phyloP scores from a whole-genome alignment of 2,329 filamentous ascomycete species.

The Alternaria ventricosa region DNA sequence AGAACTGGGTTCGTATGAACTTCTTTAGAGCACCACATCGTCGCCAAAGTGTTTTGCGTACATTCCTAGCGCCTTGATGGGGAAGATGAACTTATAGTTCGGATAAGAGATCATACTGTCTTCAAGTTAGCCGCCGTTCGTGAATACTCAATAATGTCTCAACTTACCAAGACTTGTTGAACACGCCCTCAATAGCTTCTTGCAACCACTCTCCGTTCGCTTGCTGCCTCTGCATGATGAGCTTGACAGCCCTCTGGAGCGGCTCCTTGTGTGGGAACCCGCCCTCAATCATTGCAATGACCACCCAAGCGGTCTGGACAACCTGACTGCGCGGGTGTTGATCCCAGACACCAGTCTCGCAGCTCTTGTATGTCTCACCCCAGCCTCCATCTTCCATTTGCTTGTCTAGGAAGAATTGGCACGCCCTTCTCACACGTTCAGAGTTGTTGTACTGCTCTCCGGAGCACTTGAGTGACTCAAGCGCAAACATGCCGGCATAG shows the following conservation, averaged over 20 bases:
- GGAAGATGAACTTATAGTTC: slow-evolving; percentile 98
- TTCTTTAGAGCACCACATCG: slow-evolving; percentile 25
- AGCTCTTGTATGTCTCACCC: slow-evolving; percentile 92
- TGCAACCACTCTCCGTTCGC: slow-evolving; percentile 92
- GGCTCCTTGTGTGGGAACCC: slow-evolving; percentile 77
- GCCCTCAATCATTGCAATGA: slow-evolving; percentile 80
- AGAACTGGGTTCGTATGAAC: too few relatives aligned
- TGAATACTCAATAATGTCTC: too few relatives aligned
- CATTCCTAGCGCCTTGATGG: slow-evolving; percentile 91
- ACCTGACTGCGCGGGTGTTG: slow-evolving; percentile 85
- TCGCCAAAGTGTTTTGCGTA: slow-evolving; percentile 63
- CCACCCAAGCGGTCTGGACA: slow-evolving; percentile 93
- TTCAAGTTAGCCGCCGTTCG: slow-evolving; percentile 11
- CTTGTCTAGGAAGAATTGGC: slow-evolving; percentile 82
- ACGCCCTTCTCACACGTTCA: slow-evolving; percentile 73
- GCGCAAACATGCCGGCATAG: slow-evolving; percentile 94
- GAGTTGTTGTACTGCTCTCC: slow-evolving; percentile 84
- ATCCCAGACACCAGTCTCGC: slow-evolving; percentile 75
- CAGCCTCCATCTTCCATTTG: slow-evolving; percentile 92
- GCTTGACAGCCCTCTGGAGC: slow-evolving; percentile 73
- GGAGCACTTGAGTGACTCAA: slow-evolving; percentile 81
- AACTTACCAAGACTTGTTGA: slow-evolving; percentile 91
- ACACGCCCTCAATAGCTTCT: slow-evolving; percentile 95
- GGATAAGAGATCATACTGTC: slow-evolving; percentile 94
- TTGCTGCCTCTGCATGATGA: slow-evolving; percentile 87